Percentiles rank a stretch among this genome's conserved stretches.
Conservation (phyloP, 208 protist species). For the Kentomonas sorsogonicus region DNA sequence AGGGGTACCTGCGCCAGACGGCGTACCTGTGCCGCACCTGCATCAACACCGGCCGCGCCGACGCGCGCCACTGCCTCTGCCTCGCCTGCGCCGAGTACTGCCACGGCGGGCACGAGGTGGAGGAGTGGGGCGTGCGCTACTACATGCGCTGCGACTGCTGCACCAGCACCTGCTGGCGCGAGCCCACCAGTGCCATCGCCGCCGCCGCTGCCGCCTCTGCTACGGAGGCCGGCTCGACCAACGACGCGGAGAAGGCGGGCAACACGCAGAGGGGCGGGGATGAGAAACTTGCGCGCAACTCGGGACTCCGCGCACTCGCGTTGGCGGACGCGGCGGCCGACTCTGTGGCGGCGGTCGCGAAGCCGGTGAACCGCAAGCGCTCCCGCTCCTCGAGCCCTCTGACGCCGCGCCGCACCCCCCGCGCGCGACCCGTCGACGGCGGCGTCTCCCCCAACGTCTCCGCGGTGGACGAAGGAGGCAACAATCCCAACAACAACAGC, state of each 20-base stretch:
- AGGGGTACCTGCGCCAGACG: constrained; percentile 67
- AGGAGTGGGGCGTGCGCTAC: constrained; percentile 80
- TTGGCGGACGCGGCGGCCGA: no score
- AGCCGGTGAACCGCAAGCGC: constrained; percentile 29
- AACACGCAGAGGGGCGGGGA: no score
- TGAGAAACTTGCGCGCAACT: no score
- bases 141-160: constrained; percentile 89
- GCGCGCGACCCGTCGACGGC: constrained; percentile 27
- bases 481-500: no score
- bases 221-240: neutral
- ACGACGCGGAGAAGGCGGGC: neutral
- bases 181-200: constrained; percentile 8
- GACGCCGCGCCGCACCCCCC: constrained; percentile 31
- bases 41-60: constrained; percentile 43
- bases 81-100: constrained; percentile 80
- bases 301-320: no score
- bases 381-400: constrained; percentile 43
- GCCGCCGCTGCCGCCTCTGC: neutral
- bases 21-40: constrained; percentile 84
- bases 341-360: no score
- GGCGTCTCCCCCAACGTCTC: constrained; percentile 6
- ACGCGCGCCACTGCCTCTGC: constrained; percentile 61
- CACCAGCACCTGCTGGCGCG: constrained; percentile 63
- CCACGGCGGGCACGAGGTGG: constrained; percentile 69
- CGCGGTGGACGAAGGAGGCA: no score